Percentiles rank a stretch among this genome's conserved stretches.
Evolutionary conservation across 305 asterid genomes (phyloP).

Genomic region (Rubia occidens): DNA sequence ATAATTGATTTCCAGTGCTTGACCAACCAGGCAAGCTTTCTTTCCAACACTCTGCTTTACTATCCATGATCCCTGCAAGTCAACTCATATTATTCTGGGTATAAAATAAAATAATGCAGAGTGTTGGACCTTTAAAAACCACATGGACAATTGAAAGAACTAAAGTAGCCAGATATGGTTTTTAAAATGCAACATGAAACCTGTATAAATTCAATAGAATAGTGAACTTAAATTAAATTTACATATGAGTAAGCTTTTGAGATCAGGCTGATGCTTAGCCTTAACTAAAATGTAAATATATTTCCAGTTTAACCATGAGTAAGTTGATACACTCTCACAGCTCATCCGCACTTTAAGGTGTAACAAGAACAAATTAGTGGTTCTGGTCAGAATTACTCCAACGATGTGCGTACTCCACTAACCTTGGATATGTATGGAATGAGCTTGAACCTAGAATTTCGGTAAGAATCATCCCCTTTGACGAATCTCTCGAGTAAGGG

Average conservation of each 20-base stretch:
- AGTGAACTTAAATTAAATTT: background rate
- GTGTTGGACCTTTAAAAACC: background rate
- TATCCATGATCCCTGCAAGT: conserved; percentile 86
- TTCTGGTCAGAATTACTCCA: background rate
- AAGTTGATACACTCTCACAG: background rate
- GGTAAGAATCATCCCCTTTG: conserved; percentile 77
- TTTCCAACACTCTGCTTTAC: conserved; percentile 96
- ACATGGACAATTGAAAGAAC: background rate
- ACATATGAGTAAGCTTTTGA: background rate
- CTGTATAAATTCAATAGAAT: background rate
- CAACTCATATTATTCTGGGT: conserved; percentile 7
- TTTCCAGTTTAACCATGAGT: background rate
- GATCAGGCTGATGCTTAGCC: background rate
- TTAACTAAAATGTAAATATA: background rate
- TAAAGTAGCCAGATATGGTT: background rate
- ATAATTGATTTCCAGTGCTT: conserved; percentile 88
- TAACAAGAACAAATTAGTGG: background rate
- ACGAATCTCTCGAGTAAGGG: conserved; percentile 88
- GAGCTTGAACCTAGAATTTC: conserved; percentile 96
- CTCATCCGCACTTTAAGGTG: background rate
- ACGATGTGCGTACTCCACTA: conserved; percentile 11
- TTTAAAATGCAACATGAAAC: background rate
- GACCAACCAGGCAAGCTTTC: conserved; percentile 93
- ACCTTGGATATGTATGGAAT: conserved; percentile 92
- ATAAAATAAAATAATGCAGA: background rate